These are phyloP conservation scores for Pseudisothecium myosuroides DNA, from an alignment of 225 moss, liverwort and hornwort species.

Conservation along the genomic window DNA sequence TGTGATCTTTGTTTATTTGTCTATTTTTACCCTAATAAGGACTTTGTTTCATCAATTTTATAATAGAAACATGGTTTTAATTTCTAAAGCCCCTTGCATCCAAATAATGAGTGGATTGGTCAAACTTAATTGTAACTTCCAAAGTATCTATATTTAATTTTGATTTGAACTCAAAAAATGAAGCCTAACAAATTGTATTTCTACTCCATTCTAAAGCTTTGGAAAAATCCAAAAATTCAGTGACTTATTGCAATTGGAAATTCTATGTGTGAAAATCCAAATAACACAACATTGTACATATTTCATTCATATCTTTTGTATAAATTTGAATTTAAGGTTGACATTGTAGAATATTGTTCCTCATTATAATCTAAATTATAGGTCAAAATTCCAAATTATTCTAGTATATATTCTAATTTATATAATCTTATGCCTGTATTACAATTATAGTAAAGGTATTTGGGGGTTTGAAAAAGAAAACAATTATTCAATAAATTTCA, in stretches of 20 bases:
- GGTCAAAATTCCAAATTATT: too few relatives aligned
- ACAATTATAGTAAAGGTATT: too few relatives aligned
- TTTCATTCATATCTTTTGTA: too few relatives aligned
- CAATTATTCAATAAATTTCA: too few relatives aligned
- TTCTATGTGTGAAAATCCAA: neutral
- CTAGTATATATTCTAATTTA: too few relatives aligned
- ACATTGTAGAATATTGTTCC: too few relatives aligned
- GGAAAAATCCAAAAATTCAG: neutral
- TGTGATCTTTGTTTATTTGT: neutral
- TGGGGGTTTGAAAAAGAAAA: too few relatives aligned
- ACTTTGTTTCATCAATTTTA: neutral
- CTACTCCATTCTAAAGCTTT: neutral
- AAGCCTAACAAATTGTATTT: neutral
- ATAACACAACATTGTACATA: too few relatives aligned
- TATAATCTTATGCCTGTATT: too few relatives aligned
- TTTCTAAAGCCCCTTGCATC: fast-evolving
- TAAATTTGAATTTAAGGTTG: too few relatives aligned
- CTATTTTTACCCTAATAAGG: neutral
- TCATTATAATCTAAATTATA: too few relatives aligned
- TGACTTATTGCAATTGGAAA: neutral
- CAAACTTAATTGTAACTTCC: neutral
- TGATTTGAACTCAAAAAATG: neutral
- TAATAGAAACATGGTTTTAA: neutral
- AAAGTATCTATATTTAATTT: neutral
- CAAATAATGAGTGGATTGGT: fast-evolving